Conservation (phyloP, 2,329 filamentous ascomycete species). For the Chaetomium olivaceum region DNA sequence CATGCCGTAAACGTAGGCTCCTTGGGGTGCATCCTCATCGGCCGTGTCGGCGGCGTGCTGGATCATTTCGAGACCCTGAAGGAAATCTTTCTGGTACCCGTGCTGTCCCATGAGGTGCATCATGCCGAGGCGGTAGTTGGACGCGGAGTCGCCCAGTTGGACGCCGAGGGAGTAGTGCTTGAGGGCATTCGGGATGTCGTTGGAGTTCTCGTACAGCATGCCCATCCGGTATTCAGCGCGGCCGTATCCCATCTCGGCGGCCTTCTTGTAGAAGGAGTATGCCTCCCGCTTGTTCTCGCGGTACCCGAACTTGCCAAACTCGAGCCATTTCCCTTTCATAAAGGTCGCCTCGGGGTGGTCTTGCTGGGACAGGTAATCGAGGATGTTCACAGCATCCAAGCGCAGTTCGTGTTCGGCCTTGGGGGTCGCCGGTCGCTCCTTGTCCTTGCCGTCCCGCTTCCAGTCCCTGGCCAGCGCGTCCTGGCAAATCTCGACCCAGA, state of each 20-base stretch:
- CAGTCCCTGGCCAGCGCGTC: constrained; percentile 71
- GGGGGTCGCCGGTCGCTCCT: constrained; percentile 72
- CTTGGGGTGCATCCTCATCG: constrained; percentile 95
- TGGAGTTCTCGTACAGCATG: constrained; percentile 96
- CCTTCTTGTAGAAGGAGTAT: constrained; percentile 79
- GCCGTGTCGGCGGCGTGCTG: constrained; percentile 79
- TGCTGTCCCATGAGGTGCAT: constrained; percentile 95
- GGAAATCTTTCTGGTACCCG: constrained; percentile 80
- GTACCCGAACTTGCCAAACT: constrained; percentile 94
- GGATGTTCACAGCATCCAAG: constrained; percentile 86
- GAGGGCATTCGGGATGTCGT: constrained; percentile 87
- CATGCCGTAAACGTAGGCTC: constrained; percentile 95
- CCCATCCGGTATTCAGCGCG: constrained; percentile 95
- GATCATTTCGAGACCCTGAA: constrained; percentile 78
- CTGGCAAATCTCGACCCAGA: constrained; percentile 81
- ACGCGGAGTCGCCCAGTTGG: constrained; percentile 80
- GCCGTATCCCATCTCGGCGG: constrained; percentile 82
- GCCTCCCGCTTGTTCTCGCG: constrained; percentile 93
- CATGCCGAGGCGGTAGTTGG: constrained; percentile 87
- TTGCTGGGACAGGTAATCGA: constrained; percentile 85
- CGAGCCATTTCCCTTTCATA: constrained; percentile 92
- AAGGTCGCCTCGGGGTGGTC: constrained; percentile 92
- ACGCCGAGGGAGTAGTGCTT: constrained; percentile 86
- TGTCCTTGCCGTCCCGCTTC: constrained; percentile 43
- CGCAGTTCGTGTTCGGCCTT: constrained; percentile 85